Evolutionary conservation across 352 stramenopile species (phyloP).

Genomic region (Bremia lactucae): DNA sequence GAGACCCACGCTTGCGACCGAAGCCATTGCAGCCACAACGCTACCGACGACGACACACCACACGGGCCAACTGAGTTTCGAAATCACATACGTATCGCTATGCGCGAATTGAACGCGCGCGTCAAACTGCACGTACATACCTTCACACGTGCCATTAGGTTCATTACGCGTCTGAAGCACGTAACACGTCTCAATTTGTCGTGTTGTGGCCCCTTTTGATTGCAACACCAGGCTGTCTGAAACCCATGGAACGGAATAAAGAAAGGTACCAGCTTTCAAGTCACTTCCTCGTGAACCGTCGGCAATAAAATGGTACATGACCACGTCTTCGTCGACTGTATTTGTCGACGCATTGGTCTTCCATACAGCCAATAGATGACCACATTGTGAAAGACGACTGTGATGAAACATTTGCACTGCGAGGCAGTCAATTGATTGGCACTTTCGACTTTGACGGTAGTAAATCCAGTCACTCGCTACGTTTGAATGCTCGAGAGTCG

Average conservation of each 20-base stretch:
- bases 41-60: conserved; percentile 52
- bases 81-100: conserved; percentile 50
- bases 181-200: conserved; percentile 45
- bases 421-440: conserved; percentile 49
- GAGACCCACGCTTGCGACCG: conserved; percentile 35
- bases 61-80: conserved; percentile 33
- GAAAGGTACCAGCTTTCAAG: conserved; percentile 54
- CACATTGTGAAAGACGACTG: conserved; percentile 54
- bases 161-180: conserved; percentile 66
- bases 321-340: conserved; percentile 7
- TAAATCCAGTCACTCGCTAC: conserved; percentile 54
- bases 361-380: conserved; percentile 54
- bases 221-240: conserved; percentile 11
- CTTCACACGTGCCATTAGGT: conserved; percentile 41
- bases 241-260: conserved; percentile 34
- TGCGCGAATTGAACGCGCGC: conserved; percentile 41
- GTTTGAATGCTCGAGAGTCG: conserved; percentile 35
- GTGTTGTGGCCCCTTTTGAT: conserved; percentile 25
- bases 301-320: conserved; percentile 66
- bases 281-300: conserved; percentile 55
- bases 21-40: conserved; percentile 35
- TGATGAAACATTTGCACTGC: conserved; percentile 50
- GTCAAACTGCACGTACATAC: conserved; percentile 59
- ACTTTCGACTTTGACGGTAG: conserved; percentile 47
- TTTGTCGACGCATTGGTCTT: conserved; percentile 31